phyloP scores from a whole-genome alignment of 176 grass and related monocot species.

The Eragrostis curvula region DNA sequence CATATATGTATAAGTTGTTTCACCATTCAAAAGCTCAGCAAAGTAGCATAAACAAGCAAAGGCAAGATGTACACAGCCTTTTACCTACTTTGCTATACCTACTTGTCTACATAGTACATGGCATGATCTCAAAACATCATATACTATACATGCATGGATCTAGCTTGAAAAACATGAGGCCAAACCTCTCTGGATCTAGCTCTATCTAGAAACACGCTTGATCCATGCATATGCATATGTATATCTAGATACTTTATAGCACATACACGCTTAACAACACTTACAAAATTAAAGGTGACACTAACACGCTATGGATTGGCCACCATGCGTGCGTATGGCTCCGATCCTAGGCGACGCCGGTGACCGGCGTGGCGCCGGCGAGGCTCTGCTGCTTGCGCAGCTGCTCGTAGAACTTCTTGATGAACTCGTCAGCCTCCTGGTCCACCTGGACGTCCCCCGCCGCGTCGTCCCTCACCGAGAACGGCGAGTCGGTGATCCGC shows the following conservation, averaged over 20 bases:
- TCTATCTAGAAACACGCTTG: conserved; percentile 45
- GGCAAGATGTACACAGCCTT: not conserved
- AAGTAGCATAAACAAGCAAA: not conserved
- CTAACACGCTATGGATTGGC: not conserved
- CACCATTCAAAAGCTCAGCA: conserved; percentile 12
- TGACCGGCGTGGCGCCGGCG: conserved; percentile 42
- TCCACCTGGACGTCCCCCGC: conserved; percentile 38
- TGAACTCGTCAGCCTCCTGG: conserved; percentile 72
- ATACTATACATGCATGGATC: conserved; percentile 37
- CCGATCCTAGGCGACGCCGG: conserved; percentile 45
- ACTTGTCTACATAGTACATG: not conserved
- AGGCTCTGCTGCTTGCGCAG: conserved; percentile 65
- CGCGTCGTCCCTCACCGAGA: conserved; percentile 52
- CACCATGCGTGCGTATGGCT: not conserved
- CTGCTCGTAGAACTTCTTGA: conserved; percentile 73
- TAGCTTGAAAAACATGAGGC: conserved; percentile 33
- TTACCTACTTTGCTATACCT: not conserved
- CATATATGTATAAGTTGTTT: not conserved
- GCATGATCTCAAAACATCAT: not conserved
- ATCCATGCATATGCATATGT: conserved; percentile 19
- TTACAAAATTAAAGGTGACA: conserved; percentile 2
- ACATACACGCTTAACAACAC: conserved; percentile 11
- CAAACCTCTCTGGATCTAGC: conserved; percentile 20
- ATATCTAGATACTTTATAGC: not conserved
- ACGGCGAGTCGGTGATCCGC: conserved; percentile 92